Base-by-base conservation (phyloP, 768 basidiomycete species). In the Boletus rubescentipes region DNA sequence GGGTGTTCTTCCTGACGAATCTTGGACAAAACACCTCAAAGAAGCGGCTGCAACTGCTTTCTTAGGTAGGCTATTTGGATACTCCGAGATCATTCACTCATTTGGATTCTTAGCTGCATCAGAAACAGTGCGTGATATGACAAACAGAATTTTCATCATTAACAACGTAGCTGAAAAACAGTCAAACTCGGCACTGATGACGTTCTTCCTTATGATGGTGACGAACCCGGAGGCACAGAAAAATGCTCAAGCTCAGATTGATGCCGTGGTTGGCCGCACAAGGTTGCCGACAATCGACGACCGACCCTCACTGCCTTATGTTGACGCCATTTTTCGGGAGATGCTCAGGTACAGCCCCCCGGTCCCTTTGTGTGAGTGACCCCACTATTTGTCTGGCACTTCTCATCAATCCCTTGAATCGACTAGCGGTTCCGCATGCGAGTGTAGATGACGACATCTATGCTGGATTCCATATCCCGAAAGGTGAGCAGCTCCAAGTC, bases 201-300 rank as follows among this genome's bases (percentile, higher is more conserved):
- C 18, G 4, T 61, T 60, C 46, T 57, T 57, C 23, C 36, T 60
- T 4, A 36, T 54, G 54, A 49, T 60, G 38, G 34, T 53, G 38
- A 18, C 49, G 29, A 51, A 46, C 9, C 58, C 54, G 3, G 29
- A 21, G n/a, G 49, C 20, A 8, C 60, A 61, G 26, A 39, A 56
- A 23, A 61, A 54, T 9, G 59, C 55, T 7, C 59, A 60, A 2
- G 39, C 57, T 11, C 52, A 61, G 9, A 60, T 61, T 9, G 45
- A 60, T 18, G 12, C 34, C 6, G 55, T 60, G 1, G 40, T 60
- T 1, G 55, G 58, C 18, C 39, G 31, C 14, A 16, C 21, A 1
- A 44, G 55, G 29, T 36, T 59, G 18, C 55, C 58, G 10, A 41
- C 51, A 7, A 49, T 57, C 5, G 40, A 59, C 1, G 58, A 59